Evolutionary conservation across 129 eudicot species (phyloP), one percentile per base, ranked within the genome.

Genomic region (Lonicera japonica): DNA sequence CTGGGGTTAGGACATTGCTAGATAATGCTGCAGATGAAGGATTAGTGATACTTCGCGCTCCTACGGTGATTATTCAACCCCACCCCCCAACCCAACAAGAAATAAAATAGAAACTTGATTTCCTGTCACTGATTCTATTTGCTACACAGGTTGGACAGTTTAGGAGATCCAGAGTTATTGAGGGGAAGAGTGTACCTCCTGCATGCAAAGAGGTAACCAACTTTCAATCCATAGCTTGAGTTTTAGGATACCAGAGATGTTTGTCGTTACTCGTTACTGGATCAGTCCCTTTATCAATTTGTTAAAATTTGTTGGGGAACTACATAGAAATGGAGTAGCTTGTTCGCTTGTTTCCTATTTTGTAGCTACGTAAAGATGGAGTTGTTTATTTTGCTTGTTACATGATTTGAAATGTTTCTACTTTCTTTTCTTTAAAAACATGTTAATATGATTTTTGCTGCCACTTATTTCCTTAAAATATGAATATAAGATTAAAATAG

Each of bases 11-110:
- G 72, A 60, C 53, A 13, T 52, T 83, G 70, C 82, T 84, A 58
- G 94, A 82, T 51, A 82, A 54, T 58, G 97, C 96, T 55, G 77
- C 84, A 43, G 95, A 87, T 46, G 96, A 84, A 45, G 96, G 97
- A 34, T 78, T 87, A 76, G 68, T 66, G 66, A 74, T 91, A 43
- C 60, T 91, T 75, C 74, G 70, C 63, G 79, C 97, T 56, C 96
- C 96, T 60, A 82, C 70, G 84, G 97, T 87, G 66, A 79, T 81
- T 55, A 60, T 73, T 52, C 36, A 24, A 47, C 21, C 14, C 23
- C 19, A 25, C 20, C 25, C 19, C 24, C 10, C 25, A 8, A 38
- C 13, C 50, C 5, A 43, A 43, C 3, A 43, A 8, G 50, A 10
- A 43, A 43, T 43, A 43, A 8, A 43, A 8, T 43, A 43, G 50